These are phyloP conservation scores for Botryotinia convoluta DNA, from an alignment of 2,329 filamentous ascomycete species.

Conservation along the genomic window DNA sequence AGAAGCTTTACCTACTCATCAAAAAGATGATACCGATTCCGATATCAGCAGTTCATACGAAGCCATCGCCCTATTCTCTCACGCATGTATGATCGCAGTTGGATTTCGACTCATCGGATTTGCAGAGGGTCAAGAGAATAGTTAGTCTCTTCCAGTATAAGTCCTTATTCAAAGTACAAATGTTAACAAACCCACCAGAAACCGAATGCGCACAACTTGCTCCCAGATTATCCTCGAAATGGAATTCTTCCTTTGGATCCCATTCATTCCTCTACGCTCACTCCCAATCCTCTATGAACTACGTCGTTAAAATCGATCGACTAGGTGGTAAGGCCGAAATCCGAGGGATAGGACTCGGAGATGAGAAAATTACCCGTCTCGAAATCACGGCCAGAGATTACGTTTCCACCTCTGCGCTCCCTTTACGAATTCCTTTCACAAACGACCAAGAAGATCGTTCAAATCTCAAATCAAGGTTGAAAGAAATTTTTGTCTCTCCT, in stretches of 20 bases:
- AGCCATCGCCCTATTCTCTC: conserved; percentile 77
- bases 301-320: conserved; percentile 76
- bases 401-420: conserved; percentile 58
- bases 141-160: conserved; percentile 44
- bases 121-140: conserved; percentile 74
- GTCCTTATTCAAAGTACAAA: background rate
- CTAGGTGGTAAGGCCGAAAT: conserved; percentile 83
- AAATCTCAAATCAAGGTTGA: conserved; percentile 48
- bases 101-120: conserved; percentile 81
- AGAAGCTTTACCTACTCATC: conserved; percentile 56
- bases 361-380: conserved; percentile 77
- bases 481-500: conserved; percentile 70
- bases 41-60: conserved; percentile 72
- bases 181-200: conserved; percentile 43
- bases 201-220: conserved; percentile 55
- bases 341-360: conserved; percentile 72
- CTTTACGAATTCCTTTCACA: conserved; percentile 51
- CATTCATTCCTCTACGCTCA: conserved; percentile 87
- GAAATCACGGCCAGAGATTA: conserved; percentile 75
- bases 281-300: conserved; percentile 79
- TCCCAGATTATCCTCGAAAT: conserved; percentile 67
- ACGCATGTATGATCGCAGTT: conserved; percentile 77
- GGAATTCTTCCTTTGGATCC: conserved; percentile 72
- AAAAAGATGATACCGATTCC: conserved; percentile 52
- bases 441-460: conserved; percentile 52